A percentile compares a stretch with the other conserved stretches of the same genome.
Evolutionary conservation across 306 rosid species (phyloP).

Genomic region (Comarum palustre): DNA sequence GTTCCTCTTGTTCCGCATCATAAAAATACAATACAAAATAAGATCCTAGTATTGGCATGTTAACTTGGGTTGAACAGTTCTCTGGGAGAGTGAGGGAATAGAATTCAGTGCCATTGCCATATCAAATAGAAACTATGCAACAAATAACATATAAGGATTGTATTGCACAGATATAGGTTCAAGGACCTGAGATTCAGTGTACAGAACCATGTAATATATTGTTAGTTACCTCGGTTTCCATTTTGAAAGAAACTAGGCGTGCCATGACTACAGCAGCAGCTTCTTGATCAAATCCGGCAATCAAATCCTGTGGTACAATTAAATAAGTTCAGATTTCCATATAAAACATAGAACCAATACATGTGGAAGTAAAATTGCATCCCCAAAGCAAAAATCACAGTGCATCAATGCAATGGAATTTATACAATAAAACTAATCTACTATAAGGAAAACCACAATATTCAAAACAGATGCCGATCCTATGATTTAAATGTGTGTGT

Average conservation of each 20-base stretch:
- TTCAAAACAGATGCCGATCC: not conserved
- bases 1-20: not conserved
- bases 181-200: conserved; percentile 10
- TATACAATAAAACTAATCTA: not conserved
- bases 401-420: not conserved
- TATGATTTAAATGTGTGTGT: not conserved
- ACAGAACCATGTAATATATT: not conserved
- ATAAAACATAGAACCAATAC: not conserved
- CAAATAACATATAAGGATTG: not conserved
- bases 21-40: not conserved
- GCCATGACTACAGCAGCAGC: conserved; percentile 99
- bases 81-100: not conserved
- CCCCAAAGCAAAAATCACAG: not conserved
- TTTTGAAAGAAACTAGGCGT: conserved; percentile 91
- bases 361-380: not conserved
- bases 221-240: conserved; percentile 86
- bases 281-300: conserved; percentile 99
- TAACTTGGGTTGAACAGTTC: not conserved
- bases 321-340: conserved; percentile 9
- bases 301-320: conserved; percentile 60
- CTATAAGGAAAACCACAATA: not conserved
- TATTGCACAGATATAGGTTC: not conserved
- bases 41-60: not conserved
- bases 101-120: not conserved
- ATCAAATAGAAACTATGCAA: not conserved